Evolutionary conservation across 257 asterid species (phyloP).

Genomic region (Solanum piurae): DNA sequence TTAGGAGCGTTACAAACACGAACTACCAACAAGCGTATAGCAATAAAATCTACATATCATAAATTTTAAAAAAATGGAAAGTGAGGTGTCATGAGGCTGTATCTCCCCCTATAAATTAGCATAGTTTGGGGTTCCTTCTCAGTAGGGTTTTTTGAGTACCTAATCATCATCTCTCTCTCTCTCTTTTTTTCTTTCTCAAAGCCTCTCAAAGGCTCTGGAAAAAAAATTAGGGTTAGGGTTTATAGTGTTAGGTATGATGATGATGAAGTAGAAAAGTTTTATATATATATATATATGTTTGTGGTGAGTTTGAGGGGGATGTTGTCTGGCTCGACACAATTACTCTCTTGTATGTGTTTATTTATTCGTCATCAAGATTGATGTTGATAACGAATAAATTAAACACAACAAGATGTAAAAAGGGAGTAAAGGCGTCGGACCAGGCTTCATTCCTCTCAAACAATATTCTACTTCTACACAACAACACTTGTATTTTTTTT

Average conservation of each 20-base stretch:
- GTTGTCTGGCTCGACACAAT: conserved; percentile 29
- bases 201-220: not conserved
- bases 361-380: not conserved
- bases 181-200: not conserved
- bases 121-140: not conserved
- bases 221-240: not conserved
- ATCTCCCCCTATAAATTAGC: conserved; percentile 30
- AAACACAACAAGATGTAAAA: not conserved
- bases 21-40: not conserved
- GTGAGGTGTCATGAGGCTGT: not conserved
- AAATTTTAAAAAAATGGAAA: not conserved
- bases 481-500: not conserved
- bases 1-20: not conserved
- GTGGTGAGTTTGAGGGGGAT: conserved; percentile 57
- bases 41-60: not conserved
- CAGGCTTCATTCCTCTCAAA: conserved; percentile 27
- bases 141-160: conserved; percentile 4
- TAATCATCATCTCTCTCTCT: not conserved
- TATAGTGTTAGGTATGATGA: not conserved
- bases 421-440: conserved; percentile 6
- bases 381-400: not conserved
- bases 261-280: not conserved
- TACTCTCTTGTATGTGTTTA: not conserved
- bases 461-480: not conserved
- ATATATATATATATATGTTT: not conserved